Evolutionary conservation across 768 basidiomycete genomes (phyloP).

Genomic region (Lentinula edodes): DNA sequence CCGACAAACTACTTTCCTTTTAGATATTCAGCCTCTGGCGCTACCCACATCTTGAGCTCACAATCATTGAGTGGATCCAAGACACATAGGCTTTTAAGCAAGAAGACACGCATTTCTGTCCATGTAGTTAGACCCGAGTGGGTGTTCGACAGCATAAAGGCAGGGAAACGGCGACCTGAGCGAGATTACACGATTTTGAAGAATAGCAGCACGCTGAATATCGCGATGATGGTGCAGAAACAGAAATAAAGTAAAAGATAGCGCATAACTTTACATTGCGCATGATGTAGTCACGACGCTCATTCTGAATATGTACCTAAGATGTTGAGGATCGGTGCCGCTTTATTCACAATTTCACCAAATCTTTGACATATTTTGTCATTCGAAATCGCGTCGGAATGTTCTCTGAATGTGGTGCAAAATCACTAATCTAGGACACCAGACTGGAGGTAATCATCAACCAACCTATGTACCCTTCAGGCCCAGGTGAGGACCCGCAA

Average conservation of each 20-base stretch:
- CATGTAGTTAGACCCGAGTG: constrained; percentile 74
- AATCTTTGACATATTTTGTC: too few species aligned
- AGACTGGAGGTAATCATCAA: too few species aligned
- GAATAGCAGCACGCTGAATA: constrained; percentile 27
- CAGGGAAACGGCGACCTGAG: constrained; percentile 58
- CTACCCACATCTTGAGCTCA: constrained; percentile 79
- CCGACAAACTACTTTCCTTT: constrained; percentile 1
- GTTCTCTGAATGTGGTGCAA: too few species aligned
- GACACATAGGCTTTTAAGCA: constrained; percentile 55
- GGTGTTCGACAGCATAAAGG: constrained; percentile 62
- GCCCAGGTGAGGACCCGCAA: too few species aligned
- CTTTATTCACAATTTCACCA: too few species aligned
- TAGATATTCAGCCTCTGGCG: constrained; percentile 53
- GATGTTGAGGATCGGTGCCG: too few species aligned
- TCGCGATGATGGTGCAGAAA: constrained; percentile 10
- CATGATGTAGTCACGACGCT: neutral
- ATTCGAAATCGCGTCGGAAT: too few species aligned
- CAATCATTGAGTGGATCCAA: constrained; percentile 67
- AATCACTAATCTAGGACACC: too few species aligned
- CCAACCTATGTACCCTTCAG: too few species aligned
- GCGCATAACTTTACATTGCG: neutral
- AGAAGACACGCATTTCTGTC: constrained; percentile 39
- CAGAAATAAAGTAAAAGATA: neutral
- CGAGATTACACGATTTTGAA: constrained; percentile 48
- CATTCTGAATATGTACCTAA: neutral